Base-by-base conservation (phyloP, 345 rosid genomes). In the Syzygium aqueum region DNA sequence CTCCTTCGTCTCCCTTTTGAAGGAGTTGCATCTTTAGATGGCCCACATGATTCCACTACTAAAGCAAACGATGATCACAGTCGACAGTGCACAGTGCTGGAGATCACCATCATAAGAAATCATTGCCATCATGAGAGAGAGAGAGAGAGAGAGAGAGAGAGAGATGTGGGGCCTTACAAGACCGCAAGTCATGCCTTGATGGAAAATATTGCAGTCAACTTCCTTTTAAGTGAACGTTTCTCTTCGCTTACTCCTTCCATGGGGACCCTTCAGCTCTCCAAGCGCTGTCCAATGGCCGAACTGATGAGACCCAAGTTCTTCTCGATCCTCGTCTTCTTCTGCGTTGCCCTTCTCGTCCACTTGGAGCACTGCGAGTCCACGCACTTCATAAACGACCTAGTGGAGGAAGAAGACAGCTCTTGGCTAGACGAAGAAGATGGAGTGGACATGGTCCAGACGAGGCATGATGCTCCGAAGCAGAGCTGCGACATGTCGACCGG, bases 401-500 rank as follows among this genome's bases (percentile, higher is more conserved):
- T 37, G 49, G 82, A 73, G 82, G 82, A 73, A 19, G 87, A 53
- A 27, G 87, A 86, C 61, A 67, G 53, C 88, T 86, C 90, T 43
- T 88, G 90, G 90, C 88, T 67, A 7, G 90, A 91, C 65, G 94
- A 91, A 17, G 93, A 90, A 37, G 85, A 84, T 61, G 93, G 91
- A 67, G 90, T 89, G n/a, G 88, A 89, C 80, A 90, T 91, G 89
- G 89, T 88, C n/a, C 94, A 91, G 84, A 89, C 90, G 50, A 88
- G 92, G 84, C 84, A 25, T 37, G 92, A 92, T 46, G 53, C 89
- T 19, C 85, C 73, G 54, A 91, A 53, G 85, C 87, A 67, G 84
- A 88, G 85, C 10, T 97, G 98, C 84, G 98, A 97, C 85, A 87
- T 93, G 37, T 92, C 93, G 5, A 91, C 90, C 6, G 99, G 99